These are phyloP conservation scores for Helenozyma rhizophorensis DNA, from an alignment of 805 yeast genomes.

Conservation along the genomic window DNA sequence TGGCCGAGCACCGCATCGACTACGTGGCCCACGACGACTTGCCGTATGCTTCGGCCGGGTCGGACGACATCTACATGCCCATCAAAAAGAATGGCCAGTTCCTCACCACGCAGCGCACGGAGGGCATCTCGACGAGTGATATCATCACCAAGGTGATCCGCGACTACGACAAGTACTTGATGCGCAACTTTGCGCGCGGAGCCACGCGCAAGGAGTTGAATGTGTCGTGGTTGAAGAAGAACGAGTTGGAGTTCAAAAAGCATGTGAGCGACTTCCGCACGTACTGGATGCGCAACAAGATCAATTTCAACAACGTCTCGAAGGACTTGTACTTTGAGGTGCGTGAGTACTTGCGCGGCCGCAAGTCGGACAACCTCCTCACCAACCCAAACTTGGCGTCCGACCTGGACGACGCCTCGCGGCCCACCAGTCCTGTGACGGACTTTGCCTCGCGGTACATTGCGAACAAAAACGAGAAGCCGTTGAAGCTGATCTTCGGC, in stretches of 20 bases:
- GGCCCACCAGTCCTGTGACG: conserved; percentile 51
- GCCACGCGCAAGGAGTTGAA: conserved; percentile 95
- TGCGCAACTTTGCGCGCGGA: conserved; percentile 97
- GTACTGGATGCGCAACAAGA: conserved; percentile 75
- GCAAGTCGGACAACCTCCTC: conserved; percentile 26
- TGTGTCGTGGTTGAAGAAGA: conserved; percentile 96
- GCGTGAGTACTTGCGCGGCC: conserved; percentile 61
- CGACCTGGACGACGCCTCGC: conserved; percentile 28
- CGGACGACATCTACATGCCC: conserved; percentile 90
- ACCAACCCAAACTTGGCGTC: conserved; percentile 16
- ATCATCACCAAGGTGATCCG: conserved; percentile 92
- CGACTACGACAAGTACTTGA: conserved; percentile 92
- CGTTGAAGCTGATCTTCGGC: conserved; percentile 30
- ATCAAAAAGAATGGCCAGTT: conserved; percentile 89
- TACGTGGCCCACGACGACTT: conserved; percentile 97
- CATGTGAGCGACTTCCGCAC: conserved; percentile 85
- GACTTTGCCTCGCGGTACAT: conserved; percentile 63
- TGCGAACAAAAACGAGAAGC: conserved; percentile 45
- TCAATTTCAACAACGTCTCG: conserved; percentile 64
- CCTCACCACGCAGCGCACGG: conserved; percentile 92
- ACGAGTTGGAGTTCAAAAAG: conserved; percentile 89
- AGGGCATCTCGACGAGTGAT: conserved; percentile 93
- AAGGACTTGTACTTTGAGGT: conserved; percentile 83
- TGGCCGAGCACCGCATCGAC: conserved; percentile 77
- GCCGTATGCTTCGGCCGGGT: conserved; percentile 87